Evolutionary conservation across 2,329 filamentous ascomycete species (phyloP), one percentile per base, ranked within the genome.

Genomic region (Macrophomina tecta): DNA sequence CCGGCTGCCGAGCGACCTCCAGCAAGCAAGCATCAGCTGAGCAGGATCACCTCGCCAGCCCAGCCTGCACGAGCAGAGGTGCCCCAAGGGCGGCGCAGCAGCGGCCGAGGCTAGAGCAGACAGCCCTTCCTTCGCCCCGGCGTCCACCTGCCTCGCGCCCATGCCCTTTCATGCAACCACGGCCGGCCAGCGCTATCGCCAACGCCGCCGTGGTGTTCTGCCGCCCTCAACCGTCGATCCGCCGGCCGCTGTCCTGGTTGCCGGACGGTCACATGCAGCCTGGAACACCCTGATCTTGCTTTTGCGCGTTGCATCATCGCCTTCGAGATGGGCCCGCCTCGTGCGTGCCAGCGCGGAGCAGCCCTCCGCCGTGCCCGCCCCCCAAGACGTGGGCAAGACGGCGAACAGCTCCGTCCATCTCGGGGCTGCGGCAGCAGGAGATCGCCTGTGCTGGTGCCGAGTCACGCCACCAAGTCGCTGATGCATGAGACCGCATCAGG

Each of bases 21-120:
- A 45, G 45, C 38, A 34, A 40, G 11, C 14, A 8, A 16, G 30
- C 42, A 62, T 62, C 58, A 62, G 58, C 58, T 62, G 58, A 62
- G 58, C 30, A 62, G 58, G 58, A 62, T 62, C 58, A 62, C 45
- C 16, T 49, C 45, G 36, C 53, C 53, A 58, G 53, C 52, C 53
- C 36, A 11, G 36, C 16, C 36, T 36, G 53, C 53, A 58, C 53
- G 53, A 28, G 53, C 36, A 45, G 53, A 23, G 23, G 23, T 23
- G 23, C 23, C 14, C 55, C 55, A 45, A 55, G 52, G 9, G 53
- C 53, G 52, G 52, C 40, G 55, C 55, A 30, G 38, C 55, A 28
- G 38, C 0, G 36, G 36, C 36, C 36, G 36, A 38, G 36, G 36
- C 46, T 30, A 23, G 23, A 23, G 23, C 23, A 23, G 23, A 1